Evolutionary conservation across 306 rosid genomes (phyloP), one percentile per base, ranked within the genome.

Genomic region (Notholithocarpus densiflorus): DNA sequence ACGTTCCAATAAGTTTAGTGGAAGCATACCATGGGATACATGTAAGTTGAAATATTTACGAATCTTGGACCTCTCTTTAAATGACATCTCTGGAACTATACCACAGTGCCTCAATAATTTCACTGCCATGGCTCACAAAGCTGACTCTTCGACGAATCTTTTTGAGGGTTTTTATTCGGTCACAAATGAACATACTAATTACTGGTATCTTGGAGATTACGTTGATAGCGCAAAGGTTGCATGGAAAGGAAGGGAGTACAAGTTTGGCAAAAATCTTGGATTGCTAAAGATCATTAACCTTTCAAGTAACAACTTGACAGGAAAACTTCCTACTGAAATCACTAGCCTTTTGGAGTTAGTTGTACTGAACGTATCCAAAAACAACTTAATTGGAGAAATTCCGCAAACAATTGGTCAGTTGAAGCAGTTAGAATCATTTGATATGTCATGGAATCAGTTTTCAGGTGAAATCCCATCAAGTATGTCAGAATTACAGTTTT

Each of bases 81-180:
- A 81, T 72, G 60, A 71, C 24, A 4, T 81, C 3, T 29, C 69
- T 0, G 74, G 74, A 0, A 21, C 2, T 4, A 51, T 71, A 29
- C 81, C 81, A 60, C 43, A 18, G 18, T 76, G 81, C 37, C 12
- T 76, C 56, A 34, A 56, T 55, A 82, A 71, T 27, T 54, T 82
- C 21, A 62, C n/a, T 24, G 59, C 37, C 53, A 51, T 82, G 74
- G n/a, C 56, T 20, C 0, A 40, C 11, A 20, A 2, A 4, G 6
- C 4, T 7, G 10, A n/a, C 13, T n/a, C 21, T 37, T 37, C 11
- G 0, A 7, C 45, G 7, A 0, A 37, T 1, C 45, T 37, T 37
- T 37, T 37, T 7, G 0, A 37, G 10, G 37, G 37, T 1, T 0
- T 0, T 31, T 31, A 4, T 31, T 4, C n/a, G n/a, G n/a, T n/a